These are phyloP conservation scores for Apiotrichum brassicae DNA, from an alignment of 1,284 basidiomycete genomes.

Conservation along the genomic window DNA sequence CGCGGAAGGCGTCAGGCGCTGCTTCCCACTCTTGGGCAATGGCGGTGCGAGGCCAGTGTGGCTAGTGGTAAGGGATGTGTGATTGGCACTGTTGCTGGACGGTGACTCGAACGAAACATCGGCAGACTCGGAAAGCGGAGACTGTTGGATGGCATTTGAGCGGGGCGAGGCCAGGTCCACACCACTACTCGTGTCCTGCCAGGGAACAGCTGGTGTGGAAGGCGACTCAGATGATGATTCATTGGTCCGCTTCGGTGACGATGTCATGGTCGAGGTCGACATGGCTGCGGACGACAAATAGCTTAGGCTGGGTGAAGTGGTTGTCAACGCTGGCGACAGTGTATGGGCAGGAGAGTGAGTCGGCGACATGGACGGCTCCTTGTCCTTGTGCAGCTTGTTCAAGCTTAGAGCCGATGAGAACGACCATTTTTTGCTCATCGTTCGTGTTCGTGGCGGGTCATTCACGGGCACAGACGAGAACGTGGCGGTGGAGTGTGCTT, in stretches of 20 bases:
- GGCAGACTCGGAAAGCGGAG: conserved; percentile 12
- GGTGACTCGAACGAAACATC: conserved; percentile 6
- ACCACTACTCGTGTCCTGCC: conserved; percentile 24
- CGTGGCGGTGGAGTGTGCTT: neutral
- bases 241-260: neutral
- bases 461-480: neutral
- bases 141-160: conserved; percentile 5
- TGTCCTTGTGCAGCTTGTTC: conserved; percentile 50
- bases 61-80: neutral
- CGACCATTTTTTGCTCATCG: conserved; percentile 85
- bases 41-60: conserved; percentile 11
- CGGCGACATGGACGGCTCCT: conserved; percentile 10
- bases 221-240: conserved; percentile 4
- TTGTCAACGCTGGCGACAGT: conserved; percentile 19
- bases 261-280: neutral
- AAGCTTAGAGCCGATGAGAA: conserved; percentile 84
- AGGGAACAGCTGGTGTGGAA: conserved; percentile 24
- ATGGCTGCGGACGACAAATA: too few relatives aligned
- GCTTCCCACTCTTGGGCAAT: conserved; percentile 24
- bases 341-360: conserved; percentile 18
- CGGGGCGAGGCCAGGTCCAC: conserved; percentile 23
- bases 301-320: too few relatives aligned
- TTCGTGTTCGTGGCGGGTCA: conserved; percentile 12
- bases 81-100: conserved; percentile 22
- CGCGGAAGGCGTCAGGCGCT: conserved; percentile 79